A percentile compares a stretch with the other conserved stretches of the same genome.
Evolutionary conservation across 768 basidiomycete species (phyloP).

Genomic region (Xerocomus potaroensis): DNA sequence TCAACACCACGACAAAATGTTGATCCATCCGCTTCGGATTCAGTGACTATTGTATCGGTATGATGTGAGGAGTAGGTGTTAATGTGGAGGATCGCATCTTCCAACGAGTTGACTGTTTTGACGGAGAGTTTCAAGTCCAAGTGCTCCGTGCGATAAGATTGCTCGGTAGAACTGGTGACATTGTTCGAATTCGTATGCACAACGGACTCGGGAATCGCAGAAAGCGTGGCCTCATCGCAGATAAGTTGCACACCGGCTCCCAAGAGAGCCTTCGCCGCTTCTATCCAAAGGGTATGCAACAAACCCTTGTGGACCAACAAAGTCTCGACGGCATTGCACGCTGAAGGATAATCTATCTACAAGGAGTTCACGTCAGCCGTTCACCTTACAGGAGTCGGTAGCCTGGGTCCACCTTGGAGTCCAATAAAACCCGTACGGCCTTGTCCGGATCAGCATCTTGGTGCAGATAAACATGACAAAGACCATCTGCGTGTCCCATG

Average conservation of each 20-base stretch:
- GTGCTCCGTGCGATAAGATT: constrained; percentile 83
- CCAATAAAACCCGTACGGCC: constrained; percentile 76
- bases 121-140: constrained; percentile 84
- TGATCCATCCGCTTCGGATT: constrained; percentile 58
- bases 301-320: constrained; percentile 78
- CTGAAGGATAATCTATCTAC: constrained; percentile 91
- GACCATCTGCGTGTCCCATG: constrained; percentile 98
- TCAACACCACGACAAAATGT: constrained; percentile 86
- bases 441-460: constrained; percentile 74
- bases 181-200: constrained; percentile 35
- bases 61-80: constrained; percentile 93
- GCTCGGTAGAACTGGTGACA: constrained; percentile 52
- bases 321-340: constrained; percentile 91
- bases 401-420: constrained; percentile 71
- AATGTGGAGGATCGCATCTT: constrained; percentile 80
- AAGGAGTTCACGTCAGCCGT: constrained; percentile 1
- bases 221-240: constrained; percentile 67
- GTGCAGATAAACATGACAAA: constrained; percentile 90
- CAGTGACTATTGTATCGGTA: constrained; percentile 90
- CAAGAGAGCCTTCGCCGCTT: constrained; percentile 70
- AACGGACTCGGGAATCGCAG: constrained; percentile 45
- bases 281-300: constrained; percentile 73
- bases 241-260: constrained; percentile 67
- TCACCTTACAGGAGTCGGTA: neutral
- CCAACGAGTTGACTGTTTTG: constrained; percentile 63